Conservation (phyloP, 139 green algal genomes). For the Microglena sp. region DNA sequence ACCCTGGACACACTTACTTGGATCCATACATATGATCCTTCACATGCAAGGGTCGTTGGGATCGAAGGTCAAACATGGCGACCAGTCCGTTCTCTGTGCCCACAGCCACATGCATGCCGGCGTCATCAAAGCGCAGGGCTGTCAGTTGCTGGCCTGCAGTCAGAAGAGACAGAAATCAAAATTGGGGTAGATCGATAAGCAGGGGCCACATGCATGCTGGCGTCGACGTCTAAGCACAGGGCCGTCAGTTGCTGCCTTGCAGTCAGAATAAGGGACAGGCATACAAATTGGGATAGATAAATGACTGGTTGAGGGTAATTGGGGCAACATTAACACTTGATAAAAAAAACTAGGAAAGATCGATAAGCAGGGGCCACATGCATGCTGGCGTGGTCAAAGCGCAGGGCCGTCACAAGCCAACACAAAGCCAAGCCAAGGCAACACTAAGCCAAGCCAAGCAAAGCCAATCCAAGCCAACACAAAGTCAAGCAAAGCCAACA, state of each 20-base stretch:
- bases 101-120: conserved; percentile 72
- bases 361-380: too few relatives aligned
- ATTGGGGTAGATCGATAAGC: too few relatives aligned
- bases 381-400: neutral
- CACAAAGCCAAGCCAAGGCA: too few relatives aligned
- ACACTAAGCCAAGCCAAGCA: too few relatives aligned
- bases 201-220: conserved; percentile 73
- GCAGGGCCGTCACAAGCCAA: neutral
- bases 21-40: conserved; percentile 96
- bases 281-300: too few relatives aligned
- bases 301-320: too few relatives aligned
- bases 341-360: too few relatives aligned
- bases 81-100: conserved; percentile 80
- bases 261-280: too few relatives aligned
- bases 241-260: conserved; percentile 67
- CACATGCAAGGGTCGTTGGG: conserved; percentile 51
- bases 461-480: too few relatives aligned
- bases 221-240: conserved; percentile 75
- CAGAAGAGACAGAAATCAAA: too few relatives aligned
- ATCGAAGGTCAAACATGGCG: conserved; percentile 76
- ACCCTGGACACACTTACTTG: conserved; percentile 13
- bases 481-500: too few relatives aligned
- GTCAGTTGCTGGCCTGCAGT: conserved; percentile 62
- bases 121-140: conserved; percentile 73
- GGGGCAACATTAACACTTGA: too few relatives aligned